Evolutionary conservation across 192 early-diverging fungal genomes (phyloP).

Genomic region (Gamsiella multidivaricata): DNA sequence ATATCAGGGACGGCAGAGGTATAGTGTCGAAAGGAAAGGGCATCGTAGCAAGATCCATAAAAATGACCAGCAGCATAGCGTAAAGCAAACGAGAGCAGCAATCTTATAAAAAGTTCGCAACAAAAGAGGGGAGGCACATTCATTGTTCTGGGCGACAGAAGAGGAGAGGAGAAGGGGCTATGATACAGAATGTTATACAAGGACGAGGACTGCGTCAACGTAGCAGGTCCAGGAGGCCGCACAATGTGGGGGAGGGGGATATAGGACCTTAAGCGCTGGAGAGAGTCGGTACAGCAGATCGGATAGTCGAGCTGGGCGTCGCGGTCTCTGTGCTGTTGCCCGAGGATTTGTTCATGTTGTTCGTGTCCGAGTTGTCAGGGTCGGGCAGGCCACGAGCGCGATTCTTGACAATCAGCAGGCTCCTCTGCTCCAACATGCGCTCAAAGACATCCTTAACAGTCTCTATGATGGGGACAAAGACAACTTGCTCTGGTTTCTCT

Average conservation of each 20-base stretch:
- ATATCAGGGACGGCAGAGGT: too few relatives aligned
- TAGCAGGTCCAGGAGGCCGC: too few relatives aligned
- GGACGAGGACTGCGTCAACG: too few relatives aligned
- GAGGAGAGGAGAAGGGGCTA: background rate
- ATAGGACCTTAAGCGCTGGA: background rate
- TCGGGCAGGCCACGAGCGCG: conserved; percentile 34
- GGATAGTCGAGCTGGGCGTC: background rate
- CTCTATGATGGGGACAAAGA: conserved; percentile 27
- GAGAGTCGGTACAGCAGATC: background rate
- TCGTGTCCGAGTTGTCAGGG: conserved; percentile 7
- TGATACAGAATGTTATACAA: background rate
- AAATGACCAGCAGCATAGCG: too few relatives aligned
- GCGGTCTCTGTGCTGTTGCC: background rate
- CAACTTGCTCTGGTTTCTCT: background rate
- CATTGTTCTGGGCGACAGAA: too few relatives aligned
- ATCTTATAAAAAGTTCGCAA: too few relatives aligned
- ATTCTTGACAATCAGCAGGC: conserved; percentile 48
- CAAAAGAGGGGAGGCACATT: too few relatives aligned
- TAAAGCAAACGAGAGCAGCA: too few relatives aligned
- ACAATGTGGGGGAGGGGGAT: too few relatives aligned
- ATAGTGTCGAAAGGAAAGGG: too few relatives aligned
- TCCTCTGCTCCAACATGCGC: conserved; percentile 42
- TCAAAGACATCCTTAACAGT: conserved; percentile 46
- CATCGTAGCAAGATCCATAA: too few relatives aligned
- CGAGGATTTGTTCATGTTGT: background rate